Conservation (phyloP, 169 alveolate species). For the Theileria orientalis region DNA sequence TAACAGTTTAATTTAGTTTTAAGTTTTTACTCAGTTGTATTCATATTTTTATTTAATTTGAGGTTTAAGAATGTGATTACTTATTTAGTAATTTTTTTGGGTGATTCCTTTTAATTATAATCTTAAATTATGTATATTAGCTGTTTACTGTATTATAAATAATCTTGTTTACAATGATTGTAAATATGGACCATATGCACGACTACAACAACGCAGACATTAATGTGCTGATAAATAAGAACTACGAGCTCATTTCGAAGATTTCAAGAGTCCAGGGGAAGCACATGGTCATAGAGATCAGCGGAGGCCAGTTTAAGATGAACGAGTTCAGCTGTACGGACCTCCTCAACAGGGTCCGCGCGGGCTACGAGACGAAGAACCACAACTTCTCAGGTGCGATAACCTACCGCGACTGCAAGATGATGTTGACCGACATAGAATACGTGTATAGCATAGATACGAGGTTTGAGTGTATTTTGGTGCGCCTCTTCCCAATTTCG, state of each 20-base stretch:
- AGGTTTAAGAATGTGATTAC: too few species aligned
- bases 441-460: constrained; percentile 80
- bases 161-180: background rate
- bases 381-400: constrained; percentile 62
- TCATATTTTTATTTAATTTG: too few species aligned
- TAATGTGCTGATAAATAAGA: background rate
- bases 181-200: background rate
- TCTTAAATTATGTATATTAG: background rate
- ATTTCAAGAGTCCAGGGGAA: constrained; percentile 30
- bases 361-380: constrained; percentile 11
- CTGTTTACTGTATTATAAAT: background rate
- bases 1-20: background rate
- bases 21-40: too few species aligned
- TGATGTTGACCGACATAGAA: constrained; percentile 76
- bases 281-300: constrained; percentile 63
- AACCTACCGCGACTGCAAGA: constrained; percentile 83
- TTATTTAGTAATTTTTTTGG: background rate
- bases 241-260: constrained; percentile 8
- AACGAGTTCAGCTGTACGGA: constrained; percentile 42
- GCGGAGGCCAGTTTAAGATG: constrained; percentile 43
- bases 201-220: background rate
- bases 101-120: background rate
- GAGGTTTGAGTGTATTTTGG: constrained; percentile 77
- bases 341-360: constrained; percentile 36
- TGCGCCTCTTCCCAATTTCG: constrained; percentile 71